Conservation (phyloP, 371 early-diverging fungal genomes). For the Actinomortierella wolfii region DNA sequence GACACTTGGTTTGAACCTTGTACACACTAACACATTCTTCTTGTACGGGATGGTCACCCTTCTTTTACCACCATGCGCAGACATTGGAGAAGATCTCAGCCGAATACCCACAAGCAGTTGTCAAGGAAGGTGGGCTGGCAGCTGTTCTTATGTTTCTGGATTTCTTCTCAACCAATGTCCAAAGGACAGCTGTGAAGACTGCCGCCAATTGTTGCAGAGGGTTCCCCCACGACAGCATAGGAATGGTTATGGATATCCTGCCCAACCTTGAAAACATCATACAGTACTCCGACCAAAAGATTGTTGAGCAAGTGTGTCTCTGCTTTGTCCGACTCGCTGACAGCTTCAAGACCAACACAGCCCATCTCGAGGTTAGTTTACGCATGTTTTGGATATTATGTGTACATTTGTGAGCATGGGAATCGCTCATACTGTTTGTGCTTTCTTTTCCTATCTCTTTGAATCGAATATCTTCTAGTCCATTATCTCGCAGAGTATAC, state of each 20-base stretch:
- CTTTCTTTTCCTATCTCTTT: too few relatives aligned
- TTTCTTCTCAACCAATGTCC: slow-evolving; percentile 87
- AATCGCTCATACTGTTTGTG: too few relatives aligned
- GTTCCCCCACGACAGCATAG: slow-evolving; percentile 59
- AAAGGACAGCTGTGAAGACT: slow-evolving; percentile 80
- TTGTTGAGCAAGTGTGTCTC: slow-evolving; percentile 74
- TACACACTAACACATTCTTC: too few relatives aligned
- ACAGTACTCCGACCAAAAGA: slow-evolving; percentile 69
- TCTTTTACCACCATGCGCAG: slow-evolving; percentile 21
- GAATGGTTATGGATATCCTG: slow-evolving; percentile 69
- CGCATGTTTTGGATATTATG: neutral
- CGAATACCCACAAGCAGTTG: slow-evolving; percentile 75
- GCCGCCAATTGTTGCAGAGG: slow-evolving; percentile 81
- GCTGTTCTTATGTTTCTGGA: slow-evolving; percentile 88
- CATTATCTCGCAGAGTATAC: slow-evolving; percentile 50
- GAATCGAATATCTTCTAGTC: slow-evolving; percentile 7
- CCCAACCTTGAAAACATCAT: slow-evolving; percentile 76
- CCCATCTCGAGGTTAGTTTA: slow-evolving; percentile 52
- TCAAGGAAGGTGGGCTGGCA: slow-evolving; percentile 77
- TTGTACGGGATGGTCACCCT: too few relatives aligned
- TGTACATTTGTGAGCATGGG: too few relatives aligned
- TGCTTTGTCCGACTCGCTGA: slow-evolving; percentile 71
- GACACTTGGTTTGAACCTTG: too few relatives aligned
- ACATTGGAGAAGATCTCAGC: slow-evolving; percentile 76
- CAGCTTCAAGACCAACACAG: slow-evolving; percentile 57